Evolutionary conservation across 192 early-diverging fungal genomes (phyloP), one percentile per base, ranked within the genome.

Genomic region (Gaertneriomyces sp.): DNA sequence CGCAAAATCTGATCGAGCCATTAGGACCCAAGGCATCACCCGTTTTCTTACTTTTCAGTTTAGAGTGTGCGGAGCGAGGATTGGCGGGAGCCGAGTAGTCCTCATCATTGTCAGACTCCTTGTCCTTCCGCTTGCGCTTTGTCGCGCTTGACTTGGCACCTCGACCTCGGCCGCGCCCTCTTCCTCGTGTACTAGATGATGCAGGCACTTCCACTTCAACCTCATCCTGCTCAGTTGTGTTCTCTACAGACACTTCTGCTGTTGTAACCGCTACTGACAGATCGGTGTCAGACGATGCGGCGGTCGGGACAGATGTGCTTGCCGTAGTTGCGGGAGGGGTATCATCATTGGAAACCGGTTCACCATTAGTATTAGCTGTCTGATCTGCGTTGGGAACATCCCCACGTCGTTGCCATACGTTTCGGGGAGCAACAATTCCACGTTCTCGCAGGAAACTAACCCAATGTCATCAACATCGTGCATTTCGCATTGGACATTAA

Each of bases 391-490:
- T 33, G 1, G 25, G 25, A 33, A 33, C 25, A 10, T 58, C 51
- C 16, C 8, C 38, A 11, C 40, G 38, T 46, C 60, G n/a, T 12
- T 46, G 47, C 55, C 53, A 65, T 17, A 52, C 58, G 58, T 54
- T 52, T 49, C 55, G 11, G 14, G 71, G 71, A 25, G 71, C 71
- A 10, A 45, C 10, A 42, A 73, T 73, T 2, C 71, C 71, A 3
- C 64, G 45, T 40, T 73, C 71, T 4, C 64, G 58, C 6, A 73
- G 47, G 54, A 73, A 73, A 55, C 64, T 68, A 42, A 20, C n/a
- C 38, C 20, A 42, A 2, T 58, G 10, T 53, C 14, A 11, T 5
- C 12, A 17, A 12, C 17, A 43, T 14, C 38, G 57, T 17, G 53
- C 12, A 10, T 50, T 50, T 16, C 41, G 55, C 10, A 9, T 4